Evolutionary conservation across 2,329 filamentous ascomycete genomes (phyloP).

Genomic region (Fusarium dimerum): DNA sequence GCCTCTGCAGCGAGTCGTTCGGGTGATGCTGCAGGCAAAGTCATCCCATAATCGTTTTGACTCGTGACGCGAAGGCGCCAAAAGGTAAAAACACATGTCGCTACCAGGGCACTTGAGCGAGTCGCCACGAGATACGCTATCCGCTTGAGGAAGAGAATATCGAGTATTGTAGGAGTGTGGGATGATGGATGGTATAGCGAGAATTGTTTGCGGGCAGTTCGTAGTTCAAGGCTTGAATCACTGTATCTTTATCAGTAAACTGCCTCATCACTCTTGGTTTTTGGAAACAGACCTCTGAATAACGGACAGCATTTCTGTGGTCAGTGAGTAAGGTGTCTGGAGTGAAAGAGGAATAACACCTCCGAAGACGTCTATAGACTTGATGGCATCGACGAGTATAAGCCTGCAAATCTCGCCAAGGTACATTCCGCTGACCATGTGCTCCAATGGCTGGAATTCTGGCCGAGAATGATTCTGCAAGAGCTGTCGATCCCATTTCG

Average conservation of each 20-base stretch:
- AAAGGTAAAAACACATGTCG: constrained; percentile 58
- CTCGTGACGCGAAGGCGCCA: constrained; percentile 57
- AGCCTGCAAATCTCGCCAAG: constrained; percentile 65
- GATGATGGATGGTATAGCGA: constrained; percentile 50
- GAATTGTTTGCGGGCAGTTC: constrained; percentile 50
- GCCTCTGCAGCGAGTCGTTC: constrained; percentile 49
- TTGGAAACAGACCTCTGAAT: constrained; percentile 58
- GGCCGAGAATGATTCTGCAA: constrained; percentile 55
- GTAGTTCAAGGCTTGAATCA: constrained; percentile 45
- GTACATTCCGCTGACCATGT: constrained; percentile 66
- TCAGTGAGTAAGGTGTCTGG: constrained; percentile 55
- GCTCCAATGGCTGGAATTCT: constrained; percentile 63
- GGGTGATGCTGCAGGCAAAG: constrained; percentile 33
- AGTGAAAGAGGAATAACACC: constrained; percentile 58
- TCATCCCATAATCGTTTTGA: constrained; percentile 38
- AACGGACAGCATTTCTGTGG: constrained; percentile 60
- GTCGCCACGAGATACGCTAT: constrained; percentile 57
- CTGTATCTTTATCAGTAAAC: constrained; percentile 36
- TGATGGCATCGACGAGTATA: constrained; percentile 59
- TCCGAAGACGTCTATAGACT: constrained; percentile 54
- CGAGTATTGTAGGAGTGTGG: constrained; percentile 41
- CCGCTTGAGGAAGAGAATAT: constrained; percentile 53
- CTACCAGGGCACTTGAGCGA: constrained; percentile 61
- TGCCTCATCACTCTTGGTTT: background rate
- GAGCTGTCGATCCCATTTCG: constrained; percentile 60